phyloP scores from a whole-genome alignment of 2,329 filamentous ascomycete genomes.

The Beauveria asiatica region DNA sequence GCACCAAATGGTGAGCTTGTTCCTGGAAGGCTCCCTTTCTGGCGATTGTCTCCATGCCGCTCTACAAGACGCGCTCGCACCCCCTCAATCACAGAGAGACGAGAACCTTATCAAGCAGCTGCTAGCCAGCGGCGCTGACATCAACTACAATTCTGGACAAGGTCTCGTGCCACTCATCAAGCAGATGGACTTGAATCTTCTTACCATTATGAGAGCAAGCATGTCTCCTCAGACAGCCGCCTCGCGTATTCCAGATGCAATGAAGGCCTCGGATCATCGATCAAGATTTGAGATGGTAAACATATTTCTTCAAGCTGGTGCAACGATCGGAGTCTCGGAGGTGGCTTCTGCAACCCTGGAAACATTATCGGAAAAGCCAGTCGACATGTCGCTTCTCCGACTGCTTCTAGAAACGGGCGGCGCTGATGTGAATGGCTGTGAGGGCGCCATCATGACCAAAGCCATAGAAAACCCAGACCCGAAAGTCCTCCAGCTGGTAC shows the following conservation, averaged over 20 bases:
- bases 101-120: constrained; percentile 43
- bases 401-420: constrained; percentile 42
- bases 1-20: constrained; percentile 40
- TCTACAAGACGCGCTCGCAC: constrained; percentile 43
- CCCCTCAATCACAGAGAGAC: constrained; percentile 38
- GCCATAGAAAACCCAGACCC: constrained; percentile 36
- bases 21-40: constrained; percentile 40
- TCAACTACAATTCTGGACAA: constrained; percentile 45
- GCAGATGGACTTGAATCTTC: constrained; percentile 37
- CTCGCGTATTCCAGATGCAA: constrained; percentile 38
- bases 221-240: constrained; percentile 39
- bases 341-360: constrained; percentile 34
- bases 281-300: constrained; percentile 38
- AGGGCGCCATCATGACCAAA: constrained; percentile 34
- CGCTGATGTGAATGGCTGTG: constrained; percentile 43
- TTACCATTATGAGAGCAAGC: constrained; percentile 37
- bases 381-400: constrained; percentile 41
- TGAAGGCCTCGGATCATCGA: constrained; percentile 34
- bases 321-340: constrained; percentile 32
- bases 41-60: constrained; percentile 39
- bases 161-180: constrained; percentile 39
- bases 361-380: constrained; percentile 34
- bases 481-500: constrained; percentile 38
- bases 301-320: constrained; percentile 38
- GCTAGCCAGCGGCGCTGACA: constrained; percentile 42